phyloP scores from a whole-genome alignment of 345 rosid species.

The Rhodamnia rubescens region DNA sequence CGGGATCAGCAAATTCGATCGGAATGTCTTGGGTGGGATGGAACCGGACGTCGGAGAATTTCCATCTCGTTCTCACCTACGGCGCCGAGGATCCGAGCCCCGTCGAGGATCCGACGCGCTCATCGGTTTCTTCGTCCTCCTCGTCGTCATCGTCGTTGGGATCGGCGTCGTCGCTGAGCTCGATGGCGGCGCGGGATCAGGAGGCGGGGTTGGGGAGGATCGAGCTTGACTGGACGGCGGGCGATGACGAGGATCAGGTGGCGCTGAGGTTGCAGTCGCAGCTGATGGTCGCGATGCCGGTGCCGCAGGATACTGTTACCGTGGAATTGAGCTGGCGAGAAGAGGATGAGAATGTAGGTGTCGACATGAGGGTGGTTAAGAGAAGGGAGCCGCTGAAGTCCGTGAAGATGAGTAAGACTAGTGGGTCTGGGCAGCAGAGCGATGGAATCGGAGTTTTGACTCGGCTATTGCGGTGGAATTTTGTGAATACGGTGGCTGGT shows the following conservation, averaged over 20 bases:
- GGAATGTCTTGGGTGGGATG: constrained; percentile 99
- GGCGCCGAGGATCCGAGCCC: constrained; percentile 50
- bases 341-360: constrained; percentile 35
- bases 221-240: constrained; percentile 88
- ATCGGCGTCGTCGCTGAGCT: constrained; percentile 18
- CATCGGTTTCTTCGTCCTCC: constrained; percentile 20
- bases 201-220: constrained; percentile 49
- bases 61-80: constrained; percentile 61
- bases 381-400: constrained; percentile 73
- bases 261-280: constrained; percentile 82
- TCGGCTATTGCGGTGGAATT: constrained; percentile 54
- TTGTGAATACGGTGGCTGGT: constrained; percentile 13
- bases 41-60: constrained; percentile 81
- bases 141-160: constrained; percentile 17
- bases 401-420: constrained; percentile 47
- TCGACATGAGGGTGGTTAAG: constrained; percentile 70
- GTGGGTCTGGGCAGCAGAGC: constrained; percentile 75
- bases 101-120: constrained; percentile 21
- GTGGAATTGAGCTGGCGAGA: constrained; percentile 31
- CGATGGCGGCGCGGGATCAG: constrained; percentile 40
- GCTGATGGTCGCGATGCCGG: constrained; percentile 86
- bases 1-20: not conserved
- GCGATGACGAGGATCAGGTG: constrained; percentile 89
- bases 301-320: constrained; percentile 67
- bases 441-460: constrained; percentile 76